These are phyloP conservation scores for Sphaerobolus stellatus DNA, from an alignment of 1,284 basidiomycete genomes.

Conservation along the genomic window DNA sequence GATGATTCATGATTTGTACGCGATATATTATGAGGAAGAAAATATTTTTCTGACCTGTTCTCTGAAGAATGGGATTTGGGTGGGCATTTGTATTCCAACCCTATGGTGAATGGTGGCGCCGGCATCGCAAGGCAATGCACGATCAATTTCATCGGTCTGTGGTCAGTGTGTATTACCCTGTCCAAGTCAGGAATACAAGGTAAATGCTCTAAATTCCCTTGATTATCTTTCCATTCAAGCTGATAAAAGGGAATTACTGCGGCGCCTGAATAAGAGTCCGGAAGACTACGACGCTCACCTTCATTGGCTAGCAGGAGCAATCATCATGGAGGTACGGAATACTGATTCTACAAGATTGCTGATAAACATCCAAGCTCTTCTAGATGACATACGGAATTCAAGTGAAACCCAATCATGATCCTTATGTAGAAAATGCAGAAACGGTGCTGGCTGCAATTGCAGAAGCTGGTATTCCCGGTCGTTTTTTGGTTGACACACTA, in stretches of 20 bases:
- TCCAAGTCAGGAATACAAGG: constrained; percentile 12
- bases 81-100: constrained; percentile 19
- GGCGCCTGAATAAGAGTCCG: neutral
- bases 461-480: neutral
- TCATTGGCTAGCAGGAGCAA: neutral
- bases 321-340: neutral
- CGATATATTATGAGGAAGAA: neutral
- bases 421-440: neutral
- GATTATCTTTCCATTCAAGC: neutral
- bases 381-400: neutral
- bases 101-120: constrained; percentile 23
- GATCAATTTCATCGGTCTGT: neutral
- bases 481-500: neutral
- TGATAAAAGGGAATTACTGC: neutral
- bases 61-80: constrained; percentile 20
- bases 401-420: neutral
- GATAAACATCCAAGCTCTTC: no score
- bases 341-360: no score
- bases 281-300: neutral
- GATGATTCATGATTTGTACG: constrained; percentile 12
- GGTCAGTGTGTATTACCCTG: neutral
- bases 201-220: neutral
- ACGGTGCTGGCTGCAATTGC: neutral
- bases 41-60: neutral
- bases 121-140: constrained; percentile 2